Evolutionary conservation across 495 filamentous ascomycete genomes (phyloP).

Genomic region (Daldinia vernicosa): DNA sequence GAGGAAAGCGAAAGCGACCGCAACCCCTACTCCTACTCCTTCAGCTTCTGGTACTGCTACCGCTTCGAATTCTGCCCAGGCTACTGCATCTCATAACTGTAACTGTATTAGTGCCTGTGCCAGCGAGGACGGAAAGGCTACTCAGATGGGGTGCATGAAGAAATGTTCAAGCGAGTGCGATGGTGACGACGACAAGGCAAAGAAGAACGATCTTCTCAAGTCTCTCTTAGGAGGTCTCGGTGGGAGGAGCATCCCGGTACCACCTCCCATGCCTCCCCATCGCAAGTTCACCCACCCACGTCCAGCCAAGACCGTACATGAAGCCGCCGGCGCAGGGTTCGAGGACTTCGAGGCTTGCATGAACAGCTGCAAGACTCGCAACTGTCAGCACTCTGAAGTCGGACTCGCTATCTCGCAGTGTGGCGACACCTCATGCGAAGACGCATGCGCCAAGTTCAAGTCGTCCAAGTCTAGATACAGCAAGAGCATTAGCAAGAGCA

Average conservation of each 20-base stretch:
- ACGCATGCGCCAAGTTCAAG: slow-evolving; percentile 8
- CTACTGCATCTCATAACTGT: not conserved
- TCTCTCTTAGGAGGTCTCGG: slow-evolving; percentile 9
- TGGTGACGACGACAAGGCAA: slow-evolving; percentile 22
- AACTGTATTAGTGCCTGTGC: slow-evolving; percentile 24
- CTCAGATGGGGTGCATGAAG: slow-evolving; percentile 20
- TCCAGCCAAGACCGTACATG: not conserved
- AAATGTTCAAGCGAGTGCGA: slow-evolving; percentile 17
- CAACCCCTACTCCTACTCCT: not conserved
- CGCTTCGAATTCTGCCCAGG: not conserved
- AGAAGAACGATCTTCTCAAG: not conserved
- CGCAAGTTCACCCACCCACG: not conserved
- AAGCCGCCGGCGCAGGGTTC: slow-evolving; percentile 9
- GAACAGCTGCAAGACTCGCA: slow-evolving; percentile 20
- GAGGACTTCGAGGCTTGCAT: slow-evolving; percentile 16
- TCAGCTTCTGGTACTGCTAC: not conserved
- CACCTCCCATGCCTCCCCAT: not conserved
- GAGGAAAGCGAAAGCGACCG: not conserved
- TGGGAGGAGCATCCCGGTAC: not conserved
- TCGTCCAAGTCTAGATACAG: not conserved
- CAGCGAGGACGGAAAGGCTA: slow-evolving; percentile 11
- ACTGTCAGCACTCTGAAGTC: slow-evolving; percentile 24
- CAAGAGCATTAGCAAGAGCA: not conserved
- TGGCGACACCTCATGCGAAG: slow-evolving; percentile 11
- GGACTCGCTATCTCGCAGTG: slow-evolving; percentile 9